Base-by-base conservation (phyloP, 192 early-diverging fungal species). In the Pilaira anomala region DNA sequence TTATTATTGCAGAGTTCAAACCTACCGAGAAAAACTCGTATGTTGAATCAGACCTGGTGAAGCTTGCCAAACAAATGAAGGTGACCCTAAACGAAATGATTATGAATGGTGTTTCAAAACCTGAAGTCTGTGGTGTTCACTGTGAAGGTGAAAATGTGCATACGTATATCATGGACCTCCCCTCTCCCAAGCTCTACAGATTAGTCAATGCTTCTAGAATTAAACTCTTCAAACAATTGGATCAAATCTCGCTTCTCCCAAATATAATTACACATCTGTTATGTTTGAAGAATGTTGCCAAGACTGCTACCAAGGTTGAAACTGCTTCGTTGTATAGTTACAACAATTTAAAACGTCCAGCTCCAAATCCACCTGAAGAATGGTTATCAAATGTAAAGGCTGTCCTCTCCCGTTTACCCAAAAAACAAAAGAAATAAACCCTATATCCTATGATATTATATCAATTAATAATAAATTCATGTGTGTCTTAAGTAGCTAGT, bases 141-240 rank as follows among this genome's bases (percentile, higher is more conserved):
- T 41, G 56, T 58, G 39, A 58, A 58, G 56, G 56, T 24, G 36
- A 58, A 14, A 58, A 41, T 44, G 18, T 58, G 40, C 24, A 44
- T 41, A 58, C 56, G 12, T 58, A 58, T 42, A 25, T 42, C 39
- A 58, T 58, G 40, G 19, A 42, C 22, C 56, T 58, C 56, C 18
- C 41, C 25, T 58, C 56, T 41, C 56, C 56, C 56, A 58, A 58
- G 56, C 21, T 58, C 36, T 58, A 58, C 36, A 41, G 56, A 22
- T 25, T 58, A 25, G 16, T 16, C 50, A 52, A 52, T 52, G 50
- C 50, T 29, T 25, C 50, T 29, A 52, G 22, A 12, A 52, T 52
- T 29, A 52, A 52, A 29, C 50, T 52, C 25, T 52, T 50, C 24
- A 50, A 25, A 25, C 21, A 12, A 5, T 50, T 50, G 24, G 48